A percentile compares a stretch with the other conserved stretches of the same genome.
Conservation (phyloP, 768 basidiomycete species). For the Leccinum fibrillosum region DNA sequence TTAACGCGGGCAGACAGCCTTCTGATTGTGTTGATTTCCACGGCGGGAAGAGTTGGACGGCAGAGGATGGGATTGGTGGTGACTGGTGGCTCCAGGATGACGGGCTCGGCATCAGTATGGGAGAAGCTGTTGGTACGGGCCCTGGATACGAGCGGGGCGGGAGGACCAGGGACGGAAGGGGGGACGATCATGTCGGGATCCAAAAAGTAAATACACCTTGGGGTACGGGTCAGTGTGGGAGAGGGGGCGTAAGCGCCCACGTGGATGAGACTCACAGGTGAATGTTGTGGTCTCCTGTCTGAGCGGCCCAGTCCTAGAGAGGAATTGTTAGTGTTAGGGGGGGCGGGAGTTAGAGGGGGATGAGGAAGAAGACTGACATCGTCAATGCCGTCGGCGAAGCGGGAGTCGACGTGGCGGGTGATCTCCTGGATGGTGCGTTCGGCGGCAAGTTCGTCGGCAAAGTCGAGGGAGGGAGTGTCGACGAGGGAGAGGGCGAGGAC, state of each 20-base stretch:
- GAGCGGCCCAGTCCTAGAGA: constrained; percentile 66
- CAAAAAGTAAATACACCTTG: constrained; percentile 83
- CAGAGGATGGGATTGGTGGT: constrained; percentile 68
- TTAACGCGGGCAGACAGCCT: constrained; percentile 80
- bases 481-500: constrained; percentile 66
- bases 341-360: constrained; percentile 17
- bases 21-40: constrained; percentile 76
- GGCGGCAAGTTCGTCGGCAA: constrained; percentile 58
- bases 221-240: constrained; percentile 17
- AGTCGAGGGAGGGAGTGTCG: constrained; percentile 82
- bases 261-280: constrained; percentile 58
- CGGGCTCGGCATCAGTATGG: constrained; percentile 67
- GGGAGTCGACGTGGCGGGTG: constrained; percentile 65
- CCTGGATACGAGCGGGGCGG: constrained; percentile 65
- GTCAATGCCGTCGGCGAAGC: constrained; percentile 71
- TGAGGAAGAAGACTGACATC: constrained; percentile 54
- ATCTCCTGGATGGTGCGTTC: constrained; percentile 67
- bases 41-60: constrained; percentile 61
- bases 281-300: constrained; percentile 71
- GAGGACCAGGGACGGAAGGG: constrained; percentile 61
- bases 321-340: constrained; percentile 6
- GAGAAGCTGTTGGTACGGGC: constrained; percentile 70
- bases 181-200: constrained; percentile 81
- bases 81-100: constrained; percentile 78
- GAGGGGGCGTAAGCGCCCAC: constrained; percentile 29